Percentiles rank a stretch among this genome's conserved stretches.
These are phyloP conservation scores for Podospora pseudopauciseta DNA, from an alignment of 495 filamentous ascomycete genomes.

Conservation along the genomic window DNA sequence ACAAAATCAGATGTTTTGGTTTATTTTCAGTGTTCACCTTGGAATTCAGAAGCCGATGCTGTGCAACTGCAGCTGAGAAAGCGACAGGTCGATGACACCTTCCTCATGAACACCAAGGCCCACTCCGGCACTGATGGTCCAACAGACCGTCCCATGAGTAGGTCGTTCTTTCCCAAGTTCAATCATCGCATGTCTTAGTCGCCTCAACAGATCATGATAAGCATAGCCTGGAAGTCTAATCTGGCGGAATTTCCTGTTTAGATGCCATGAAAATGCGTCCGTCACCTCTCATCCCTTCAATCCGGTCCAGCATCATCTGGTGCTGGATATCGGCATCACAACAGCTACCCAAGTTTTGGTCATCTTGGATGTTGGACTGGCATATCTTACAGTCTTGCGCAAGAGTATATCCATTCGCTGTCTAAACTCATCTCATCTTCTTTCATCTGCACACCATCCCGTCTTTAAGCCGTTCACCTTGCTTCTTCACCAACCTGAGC, in stretches of 20 bases:
- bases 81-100: neutral
- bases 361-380: neutral
- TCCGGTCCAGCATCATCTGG: neutral
- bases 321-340: neutral
- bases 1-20: neutral
- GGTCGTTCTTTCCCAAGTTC: neutral
- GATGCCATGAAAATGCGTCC: neutral
- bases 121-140: neutral
- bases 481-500: neutral
- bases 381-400: neutral
- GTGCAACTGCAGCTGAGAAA: neutral
- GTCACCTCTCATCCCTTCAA: neutral
- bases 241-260: neutral
- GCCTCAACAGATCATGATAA: neutral
- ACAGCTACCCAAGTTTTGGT: neutral
- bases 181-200: neutral
- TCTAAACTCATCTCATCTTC: neutral
- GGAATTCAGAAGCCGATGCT: neutral
- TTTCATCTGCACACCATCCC: neutral
- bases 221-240: neutral
- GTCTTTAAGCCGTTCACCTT: neutral
- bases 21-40: neutral
- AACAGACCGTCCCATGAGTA: neutral
- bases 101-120: neutral
- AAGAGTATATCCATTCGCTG: neutral